Evolutionary conservation across 2,329 filamentous ascomycete species (phyloP), one percentile per base, ranked within the genome.

Genomic region (Onygenales sp.): DNA sequence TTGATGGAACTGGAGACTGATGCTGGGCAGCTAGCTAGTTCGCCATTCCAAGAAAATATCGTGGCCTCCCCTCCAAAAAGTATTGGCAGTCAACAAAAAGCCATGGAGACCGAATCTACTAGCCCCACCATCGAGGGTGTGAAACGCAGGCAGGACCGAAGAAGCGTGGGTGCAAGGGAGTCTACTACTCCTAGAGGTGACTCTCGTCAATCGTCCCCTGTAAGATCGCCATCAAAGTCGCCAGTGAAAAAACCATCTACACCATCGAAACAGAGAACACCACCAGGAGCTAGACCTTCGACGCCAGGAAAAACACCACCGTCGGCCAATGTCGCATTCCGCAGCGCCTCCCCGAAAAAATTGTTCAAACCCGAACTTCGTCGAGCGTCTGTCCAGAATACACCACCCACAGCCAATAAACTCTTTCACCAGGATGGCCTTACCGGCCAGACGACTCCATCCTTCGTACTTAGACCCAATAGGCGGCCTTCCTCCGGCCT

Each of bases 401-500:
- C 42, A 57, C 65, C 50, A 57, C 56, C 31, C 61, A 66, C 37
- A 44, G 59, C 53, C 53, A 65, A 49, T 67, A 74, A 62, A 34
- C 65, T 85, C 1, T 86, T 85, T 59, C 77, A 77, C 31, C 73
- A 77, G 42, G 74, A 81, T 62, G 67, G 70, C 3, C 67, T 66
- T 17, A 82, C 78, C 4, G 83, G 83, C 2, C 64, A 74, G 36
- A 76, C 77, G 14, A 85, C 83, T 1, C 85, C 86, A 11, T 79
- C 76, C 14, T 76, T 87, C 49, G 70, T 87, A 10, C 67, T 88
- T 6, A 86, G 79, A 2, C 83, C 84, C 2, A 78, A 81, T 54
- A 67, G 67, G 44, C 77, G 84, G 32, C 74, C 76, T 44, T 79
- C 84, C 13, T 86, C 85, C 11, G 85, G 86, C 0, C 64, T 90